phyloP scores from a whole-genome alignment of 106 monocot species.

The Acorus gramineus region DNA sequence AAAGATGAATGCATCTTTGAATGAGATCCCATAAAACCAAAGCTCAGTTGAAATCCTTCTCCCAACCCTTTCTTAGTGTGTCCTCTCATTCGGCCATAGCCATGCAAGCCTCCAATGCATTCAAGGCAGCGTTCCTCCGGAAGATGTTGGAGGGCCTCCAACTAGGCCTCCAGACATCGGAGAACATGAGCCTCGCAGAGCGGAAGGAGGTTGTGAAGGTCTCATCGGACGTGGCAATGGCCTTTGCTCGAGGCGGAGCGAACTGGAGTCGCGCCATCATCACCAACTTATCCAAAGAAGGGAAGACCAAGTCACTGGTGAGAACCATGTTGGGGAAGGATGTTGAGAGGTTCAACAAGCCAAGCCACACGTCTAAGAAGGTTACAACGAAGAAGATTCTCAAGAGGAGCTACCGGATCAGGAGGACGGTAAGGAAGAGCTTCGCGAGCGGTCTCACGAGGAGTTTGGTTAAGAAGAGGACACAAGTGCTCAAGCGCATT shows the following conservation, averaged over 20 bases:
- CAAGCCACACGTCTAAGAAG: background rate
- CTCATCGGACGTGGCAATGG: slow-evolving; percentile 48
- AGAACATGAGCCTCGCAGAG: slow-evolving; percentile 30
- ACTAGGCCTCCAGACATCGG: slow-evolving; percentile 6
- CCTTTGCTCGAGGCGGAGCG: slow-evolving; percentile 24
- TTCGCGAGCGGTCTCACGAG: slow-evolving; percentile 16
- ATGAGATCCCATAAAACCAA: background rate
- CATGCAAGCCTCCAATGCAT: slow-evolving; percentile 37
- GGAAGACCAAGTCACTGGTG: slow-evolving; percentile 1
- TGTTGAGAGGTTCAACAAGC: background rate
- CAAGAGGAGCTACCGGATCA: background rate
- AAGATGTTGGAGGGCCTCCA: slow-evolving; percentile 37
- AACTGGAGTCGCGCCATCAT: slow-evolving; percentile 53
- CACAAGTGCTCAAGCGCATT: slow-evolving; percentile 30
- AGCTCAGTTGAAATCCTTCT: background rate
- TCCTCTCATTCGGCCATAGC: background rate
- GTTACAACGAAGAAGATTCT: slow-evolving; percentile 22
- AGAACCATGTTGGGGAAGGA: slow-evolving; percentile 15
- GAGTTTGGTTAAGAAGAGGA: slow-evolving; percentile 39
- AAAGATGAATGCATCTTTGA: no score
- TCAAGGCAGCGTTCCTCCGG: slow-evolving; percentile 43
- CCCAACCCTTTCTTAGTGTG: background rate
- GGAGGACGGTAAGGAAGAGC: slow-evolving; percentile 9
- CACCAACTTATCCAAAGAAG: slow-evolving; percentile 10
- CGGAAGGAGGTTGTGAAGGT: slow-evolving; percentile 52